phyloP scores from a whole-genome alignment of 129 eudicot species.

The Centella asiatica region DNA sequence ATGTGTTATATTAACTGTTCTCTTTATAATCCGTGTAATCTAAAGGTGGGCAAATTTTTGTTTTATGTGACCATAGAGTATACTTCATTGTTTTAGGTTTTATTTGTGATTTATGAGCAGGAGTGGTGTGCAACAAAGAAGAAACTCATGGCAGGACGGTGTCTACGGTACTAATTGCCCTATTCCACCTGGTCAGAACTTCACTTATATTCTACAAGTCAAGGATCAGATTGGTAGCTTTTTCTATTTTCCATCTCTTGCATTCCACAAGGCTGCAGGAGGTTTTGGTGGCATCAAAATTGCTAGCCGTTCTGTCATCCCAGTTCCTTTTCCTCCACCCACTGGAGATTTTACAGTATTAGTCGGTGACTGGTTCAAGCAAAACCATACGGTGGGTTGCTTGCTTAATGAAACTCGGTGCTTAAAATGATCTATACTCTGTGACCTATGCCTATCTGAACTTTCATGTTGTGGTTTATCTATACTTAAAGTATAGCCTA shows the following conservation, averaged over 20 bases:
- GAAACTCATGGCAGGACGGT: slow-evolving; percentile 71
- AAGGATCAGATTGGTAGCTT: slow-evolving; percentile 73
- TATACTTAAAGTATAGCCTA: not conserved
- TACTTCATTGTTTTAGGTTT: not conserved
- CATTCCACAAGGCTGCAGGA: slow-evolving; percentile 68
- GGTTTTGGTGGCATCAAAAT: slow-evolving; percentile 59
- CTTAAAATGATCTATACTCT: slow-evolving; percentile 3
- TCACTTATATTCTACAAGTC: slow-evolving; percentile 55
- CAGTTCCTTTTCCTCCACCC: slow-evolving; percentile 56
- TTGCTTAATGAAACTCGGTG: not conserved
- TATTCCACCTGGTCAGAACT: slow-evolving; percentile 56
- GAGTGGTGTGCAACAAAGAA: slow-evolving; percentile 60
- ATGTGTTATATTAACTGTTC: not conserved
- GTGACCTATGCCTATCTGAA: slow-evolving; percentile 18
- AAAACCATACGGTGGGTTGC: slow-evolving; percentile 49
- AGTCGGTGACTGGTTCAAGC: slow-evolving; percentile 66
- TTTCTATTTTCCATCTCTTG: slow-evolving; percentile 66
- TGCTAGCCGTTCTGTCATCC: slow-evolving; percentile 56
- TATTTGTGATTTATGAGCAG: slow-evolving; percentile 22
- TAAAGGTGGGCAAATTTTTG: too few species aligned
- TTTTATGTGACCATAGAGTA: too few species aligned
- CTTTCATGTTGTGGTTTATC: not conserved
- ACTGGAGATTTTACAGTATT: slow-evolving; percentile 54
- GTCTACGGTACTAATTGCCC: slow-evolving; percentile 62
- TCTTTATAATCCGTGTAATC: too few species aligned